Base-by-base conservation (phyloP, 345 rosid genomes). In the Eutrema yunnanense region DNA sequence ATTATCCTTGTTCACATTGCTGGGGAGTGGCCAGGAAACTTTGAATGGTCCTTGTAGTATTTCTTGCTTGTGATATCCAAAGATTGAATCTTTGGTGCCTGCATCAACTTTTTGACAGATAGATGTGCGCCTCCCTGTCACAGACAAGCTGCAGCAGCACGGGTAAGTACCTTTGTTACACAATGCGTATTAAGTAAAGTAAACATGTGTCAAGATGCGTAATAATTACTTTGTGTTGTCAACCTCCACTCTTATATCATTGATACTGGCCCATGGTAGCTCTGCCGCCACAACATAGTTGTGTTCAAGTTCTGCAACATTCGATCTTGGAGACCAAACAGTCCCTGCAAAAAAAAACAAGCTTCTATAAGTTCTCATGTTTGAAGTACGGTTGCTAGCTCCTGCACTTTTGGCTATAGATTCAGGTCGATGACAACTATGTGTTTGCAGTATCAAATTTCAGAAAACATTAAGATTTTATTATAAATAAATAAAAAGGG, bases 231-330 rank as follows among this genome's bases (percentile, higher is more conserved):
- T 81, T 74, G 38, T 78, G 65, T 84, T 80, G 74, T 81, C 80
- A 50, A 90, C 84, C 68, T 90, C 96, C 77, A 93, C 98, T 82
- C 86, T 83, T 62, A 93, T 78, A 74, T 93, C 87, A 78, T 78
- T 73, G 68, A 79, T 68, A 53, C 74, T 58, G 29, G 82, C 97
- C 4, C 97, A 92, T 22, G 97, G 93, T 73, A 90, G 74, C 79
- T 90, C 96, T 27, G 88, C 42, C 8, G 81, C 86, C 42, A 92
- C 59, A 53, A 87, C 64, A 76, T 86, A 90, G 52, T 73, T 77
- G 40, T 62, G 54, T 58, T 76, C 75, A 29, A 76, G 79, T 80
- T 85, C 97, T 27, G 69, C 85, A 47, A 88, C 85, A 73, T 84
- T 86, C 80, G 84, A 85, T 77, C 80, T 85, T 2, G 96, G 92